Evolutionary conservation across 2,329 filamentous ascomycete species (phyloP), one percentile per base, ranked within the genome.

Genomic region (Colletotrichum lindemuthianum): DNA sequence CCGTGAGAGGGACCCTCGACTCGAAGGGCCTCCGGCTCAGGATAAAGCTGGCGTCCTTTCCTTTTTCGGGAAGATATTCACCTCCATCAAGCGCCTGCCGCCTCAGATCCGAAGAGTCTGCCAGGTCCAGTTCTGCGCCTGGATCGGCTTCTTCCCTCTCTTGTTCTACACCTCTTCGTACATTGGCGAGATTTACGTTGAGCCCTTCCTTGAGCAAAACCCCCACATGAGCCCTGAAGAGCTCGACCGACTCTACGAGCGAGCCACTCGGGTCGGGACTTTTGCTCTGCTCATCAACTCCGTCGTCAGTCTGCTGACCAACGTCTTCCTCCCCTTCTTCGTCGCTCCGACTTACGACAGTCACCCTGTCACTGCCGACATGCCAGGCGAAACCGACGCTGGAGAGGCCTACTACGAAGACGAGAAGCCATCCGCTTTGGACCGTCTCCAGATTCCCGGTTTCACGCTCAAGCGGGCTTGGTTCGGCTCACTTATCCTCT

Each of bases 91-190:
- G 71, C 86, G 89, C 43, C 82, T 98, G 7, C 94, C 95, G 1
- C 89, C 90, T 0, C 93, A 97, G 76, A 93, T 96, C 68, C 86
- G 86, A 67, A 90, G 88, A 68, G 92, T 97, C 41, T 97, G 94
- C 73, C 81, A 89, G 68, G 90, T 94, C 0, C 92, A 96, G 74
- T 88, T 95, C 70, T 94, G 90, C 66, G 92, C 93, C 6, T 98
- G 94, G 94, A 89, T 97, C 60, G 95, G 93, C 56, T 97, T 95
- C 88, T 98, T 97, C 72, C 94, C 94, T 1, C 93, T 97, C 76
- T 84, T 98, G 3, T 97, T 97, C 79, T 98, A 98, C 80, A 93
- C 93, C 6, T 97, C 93, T 1, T 96, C 93, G 15, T 98, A 96
- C 76, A 91, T 97, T 70, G 94, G 92, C 67, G 93, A 97, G 74